These are phyloP conservation scores for Beauveria brongniartii DNA, from an alignment of 2,329 filamentous ascomycete species.

Conservation along the genomic window DNA sequence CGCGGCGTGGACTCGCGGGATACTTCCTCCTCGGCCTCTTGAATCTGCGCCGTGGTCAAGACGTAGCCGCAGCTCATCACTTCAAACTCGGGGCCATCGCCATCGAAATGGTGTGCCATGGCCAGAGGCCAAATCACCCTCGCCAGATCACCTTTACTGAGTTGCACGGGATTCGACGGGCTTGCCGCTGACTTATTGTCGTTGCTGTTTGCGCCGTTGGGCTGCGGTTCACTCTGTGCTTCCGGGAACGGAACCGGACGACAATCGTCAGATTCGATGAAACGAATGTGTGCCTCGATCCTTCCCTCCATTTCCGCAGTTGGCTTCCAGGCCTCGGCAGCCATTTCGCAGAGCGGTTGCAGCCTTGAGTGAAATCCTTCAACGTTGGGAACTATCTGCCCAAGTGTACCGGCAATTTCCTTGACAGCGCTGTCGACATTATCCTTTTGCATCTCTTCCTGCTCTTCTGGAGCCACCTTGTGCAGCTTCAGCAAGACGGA, in stretches of 20 bases:
- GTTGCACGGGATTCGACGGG: too few relatives aligned
- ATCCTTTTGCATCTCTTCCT: not conserved
- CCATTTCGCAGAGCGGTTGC: not conserved
- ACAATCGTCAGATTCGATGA: not conserved
- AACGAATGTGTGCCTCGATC: not conserved
- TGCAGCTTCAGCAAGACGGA: not conserved
- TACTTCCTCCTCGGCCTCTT: not conserved
- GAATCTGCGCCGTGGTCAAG: not conserved
- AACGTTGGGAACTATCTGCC: not conserved
- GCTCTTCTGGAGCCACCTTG: not conserved
- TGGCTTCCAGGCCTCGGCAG: not conserved
- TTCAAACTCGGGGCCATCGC: not conserved
- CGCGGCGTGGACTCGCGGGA: not conserved
- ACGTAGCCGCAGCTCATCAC: not conserved
- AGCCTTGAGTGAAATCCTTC: not conserved
- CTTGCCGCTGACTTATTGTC: not conserved
- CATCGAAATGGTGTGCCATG: not conserved
- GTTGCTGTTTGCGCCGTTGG: too few relatives aligned
- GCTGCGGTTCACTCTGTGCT: too few relatives aligned
- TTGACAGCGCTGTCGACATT: not conserved
- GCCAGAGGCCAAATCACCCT: not conserved
- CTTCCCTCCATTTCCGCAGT: not conserved
- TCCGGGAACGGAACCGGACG: not conserved
- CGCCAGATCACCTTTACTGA: not conserved
- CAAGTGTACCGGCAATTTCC: not conserved